Evolutionary conservation across 352 stramenopile genomes (phyloP), one percentile per base, ranked within the genome.

Genomic region (Phytophthora pisi): DNA sequence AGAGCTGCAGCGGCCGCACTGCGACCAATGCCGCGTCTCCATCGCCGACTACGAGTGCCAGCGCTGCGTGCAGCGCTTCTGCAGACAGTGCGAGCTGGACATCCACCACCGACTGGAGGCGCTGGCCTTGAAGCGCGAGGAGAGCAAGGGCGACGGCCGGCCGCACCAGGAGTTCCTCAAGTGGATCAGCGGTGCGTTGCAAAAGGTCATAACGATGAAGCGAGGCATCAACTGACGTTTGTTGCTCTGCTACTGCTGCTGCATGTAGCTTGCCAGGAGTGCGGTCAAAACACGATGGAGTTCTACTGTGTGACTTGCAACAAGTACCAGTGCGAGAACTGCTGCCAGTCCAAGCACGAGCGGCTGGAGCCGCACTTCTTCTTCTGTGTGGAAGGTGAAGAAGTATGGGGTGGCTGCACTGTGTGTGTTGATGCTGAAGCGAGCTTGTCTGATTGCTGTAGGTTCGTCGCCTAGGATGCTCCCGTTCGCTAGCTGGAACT

Each of bases 251-350:
- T 46, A 11, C 43, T 65, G 18, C 36, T 43, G 36, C 34, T 46
- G 40, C 9, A 0, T 46, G 16, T 46, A 93, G 84, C 72, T 30
- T 93, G 84, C 42, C 73, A 89, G 23, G 71, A 74, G 7, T 93
- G 84, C 49, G 63, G 71, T 6, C 60, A 72, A 10, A 79, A 78
- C 9, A 57, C 42, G 1, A 55, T 78, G 30, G 79, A 88, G 23
- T 91, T 93, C 13, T 79, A 82, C 36, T 93, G 85, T 53, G 15
- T 78, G 2, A 74, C 75, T 31, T 93, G 85, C 65, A 69, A 74
- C 24, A 66, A 54, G 45, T 83, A 88, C 60, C 78, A 89, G 61
- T 93, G 85, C 28, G 74, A 88, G n/a, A 36, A 36, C 3, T 93
- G 85, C 70, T 91, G 81, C 58, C 66, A 66, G 0, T 46, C 49